phyloP scores from a whole-genome alignment of 306 rosid genomes.

The Luffa acutangula region DNA sequence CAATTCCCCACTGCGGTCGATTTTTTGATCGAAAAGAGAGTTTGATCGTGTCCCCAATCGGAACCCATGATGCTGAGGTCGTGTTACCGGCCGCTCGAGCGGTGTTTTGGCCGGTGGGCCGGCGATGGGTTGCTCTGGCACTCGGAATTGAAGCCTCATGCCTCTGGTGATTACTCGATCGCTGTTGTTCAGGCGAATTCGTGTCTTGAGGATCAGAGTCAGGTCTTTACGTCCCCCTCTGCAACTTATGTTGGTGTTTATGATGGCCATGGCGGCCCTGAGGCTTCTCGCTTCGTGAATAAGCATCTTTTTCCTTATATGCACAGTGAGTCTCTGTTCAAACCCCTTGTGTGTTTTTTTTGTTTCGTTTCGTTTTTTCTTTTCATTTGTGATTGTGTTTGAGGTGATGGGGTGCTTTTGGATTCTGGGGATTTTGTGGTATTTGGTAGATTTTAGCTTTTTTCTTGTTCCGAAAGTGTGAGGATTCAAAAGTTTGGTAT shows the following conservation, averaged over 20 bases:
- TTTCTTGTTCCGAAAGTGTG: neutral
- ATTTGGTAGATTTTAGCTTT: neutral
- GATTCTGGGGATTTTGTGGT: neutral
- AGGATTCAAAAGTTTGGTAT: neutral
- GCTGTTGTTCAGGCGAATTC: constrained; percentile 93
- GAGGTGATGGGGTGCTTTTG: neutral
- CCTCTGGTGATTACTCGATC: constrained; percentile 90
- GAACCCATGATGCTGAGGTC: constrained; percentile 41
- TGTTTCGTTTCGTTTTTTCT: neutral
- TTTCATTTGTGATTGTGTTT: neutral
- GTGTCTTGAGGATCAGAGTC: constrained; percentile 88
- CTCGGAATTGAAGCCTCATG: constrained; percentile 68
- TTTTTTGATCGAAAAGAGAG: neutral
- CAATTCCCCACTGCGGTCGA: neutral
- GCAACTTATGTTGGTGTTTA: constrained; percentile 82
- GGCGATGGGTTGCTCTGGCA: constrained; percentile 76
- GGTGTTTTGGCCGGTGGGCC: constrained; percentile 38
- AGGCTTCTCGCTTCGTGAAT: constrained; percentile 89
- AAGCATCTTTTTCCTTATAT: constrained; percentile 57
- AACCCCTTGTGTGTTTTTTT: neutral
- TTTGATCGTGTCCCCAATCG: neutral
- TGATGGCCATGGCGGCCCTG: constrained; percentile 97
- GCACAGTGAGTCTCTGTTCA: constrained; percentile 33
- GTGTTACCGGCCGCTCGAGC: constrained; percentile 36
- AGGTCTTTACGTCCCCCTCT: constrained; percentile 71